phyloP scores from a whole-genome alignment of 225 moss, liverwort and hornwort species.

The Takakia lepidozioides region DNA sequence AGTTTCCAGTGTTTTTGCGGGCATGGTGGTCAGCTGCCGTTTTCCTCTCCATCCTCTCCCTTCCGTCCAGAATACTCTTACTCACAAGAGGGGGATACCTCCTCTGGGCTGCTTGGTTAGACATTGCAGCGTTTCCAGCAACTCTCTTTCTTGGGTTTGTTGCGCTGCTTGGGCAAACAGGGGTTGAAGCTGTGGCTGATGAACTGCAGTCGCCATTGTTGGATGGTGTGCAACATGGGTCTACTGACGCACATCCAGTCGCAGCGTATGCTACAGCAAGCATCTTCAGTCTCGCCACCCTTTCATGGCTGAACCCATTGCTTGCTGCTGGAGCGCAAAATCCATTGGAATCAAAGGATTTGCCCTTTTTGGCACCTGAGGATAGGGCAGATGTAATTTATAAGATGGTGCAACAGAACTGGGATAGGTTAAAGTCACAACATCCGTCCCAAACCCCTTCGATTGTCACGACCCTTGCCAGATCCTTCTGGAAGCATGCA shows the following conservation, averaged over 20 bases:
- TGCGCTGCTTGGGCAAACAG: constrained; percentile 10
- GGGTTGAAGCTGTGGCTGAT: constrained; percentile 14
- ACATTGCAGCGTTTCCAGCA: constrained; percentile 7
- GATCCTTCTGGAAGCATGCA: constrained; percentile 42
- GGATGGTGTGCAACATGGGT: too few relatives aligned
- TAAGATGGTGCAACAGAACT: constrained; percentile 33
- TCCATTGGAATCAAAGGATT: constrained; percentile 44
- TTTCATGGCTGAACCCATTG: constrained; percentile 56
- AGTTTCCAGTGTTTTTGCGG: constrained; percentile 6
- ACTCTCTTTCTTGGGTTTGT: constrained; percentile 4
- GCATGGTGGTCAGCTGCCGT: constrained; percentile 17
- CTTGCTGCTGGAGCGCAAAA: constrained; percentile 28
- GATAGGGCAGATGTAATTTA: constrained; percentile 31
- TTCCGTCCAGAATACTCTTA: constrained; percentile 3
- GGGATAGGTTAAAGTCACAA: constrained; percentile 22
- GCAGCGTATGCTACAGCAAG: constrained; percentile 46
- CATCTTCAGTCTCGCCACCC: constrained; percentile 33
- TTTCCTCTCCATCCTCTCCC: not conserved
- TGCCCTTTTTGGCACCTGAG: constrained; percentile 32
- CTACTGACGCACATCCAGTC: constrained; percentile 10
- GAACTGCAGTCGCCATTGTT: too few relatives aligned
- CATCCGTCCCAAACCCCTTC: constrained; percentile 14
- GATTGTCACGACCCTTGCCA: constrained; percentile 19
- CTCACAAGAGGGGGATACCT: not conserved
- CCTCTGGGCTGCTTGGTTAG: constrained; percentile 1